phyloP scores from a whole-genome alignment of 768 basidiomycete genomes.

The Amanita muscaria region DNA sequence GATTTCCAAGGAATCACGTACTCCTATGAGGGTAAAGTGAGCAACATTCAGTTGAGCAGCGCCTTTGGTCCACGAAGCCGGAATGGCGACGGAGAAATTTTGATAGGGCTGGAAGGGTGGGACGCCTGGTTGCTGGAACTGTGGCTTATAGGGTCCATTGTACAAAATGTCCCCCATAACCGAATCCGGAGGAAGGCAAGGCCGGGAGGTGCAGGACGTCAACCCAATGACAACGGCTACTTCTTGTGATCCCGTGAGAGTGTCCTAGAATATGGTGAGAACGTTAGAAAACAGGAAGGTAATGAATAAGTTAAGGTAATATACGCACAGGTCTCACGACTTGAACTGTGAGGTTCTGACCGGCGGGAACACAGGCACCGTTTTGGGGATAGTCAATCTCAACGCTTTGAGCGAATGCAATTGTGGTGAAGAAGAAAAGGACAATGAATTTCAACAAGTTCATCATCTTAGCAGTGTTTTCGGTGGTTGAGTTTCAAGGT shows the following conservation, averaged over 20 bases:
- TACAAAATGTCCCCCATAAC: constrained; percentile 37
- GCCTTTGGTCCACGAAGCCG: constrained; percentile 19
- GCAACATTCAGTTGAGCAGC: constrained; percentile 27
- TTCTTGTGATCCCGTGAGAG: constrained; percentile 30
- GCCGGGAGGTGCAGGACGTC: constrained; percentile 22
- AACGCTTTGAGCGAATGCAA: constrained; percentile 15
- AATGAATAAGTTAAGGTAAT: background rate
- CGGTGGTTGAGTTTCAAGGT: background rate
- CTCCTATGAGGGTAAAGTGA: constrained; percentile 31
- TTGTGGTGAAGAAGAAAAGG: constrained; percentile 7
- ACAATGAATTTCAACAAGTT: constrained; percentile 9
- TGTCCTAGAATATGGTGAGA: constrained; percentile 19
- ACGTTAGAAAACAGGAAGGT: background rate
- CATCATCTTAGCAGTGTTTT: constrained; percentile 5
- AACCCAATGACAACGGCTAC: constrained; percentile 39
- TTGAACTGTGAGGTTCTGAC: constrained; percentile 24
- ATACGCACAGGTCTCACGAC: constrained; percentile 28
- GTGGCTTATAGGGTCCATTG: constrained; percentile 34
- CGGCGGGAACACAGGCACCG: constrained; percentile 18
- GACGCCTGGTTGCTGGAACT: constrained; percentile 19
- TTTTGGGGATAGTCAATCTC: constrained; percentile 25
- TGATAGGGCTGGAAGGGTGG: constrained; percentile 30
- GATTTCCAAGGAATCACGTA: constrained; percentile 18
- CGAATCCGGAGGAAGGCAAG: constrained; percentile 17
- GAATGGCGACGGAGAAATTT: constrained; percentile 36